These are phyloP conservation scores for Russula earlei DNA, from an alignment of 768 basidiomycete genomes.

Conservation along the genomic window DNA sequence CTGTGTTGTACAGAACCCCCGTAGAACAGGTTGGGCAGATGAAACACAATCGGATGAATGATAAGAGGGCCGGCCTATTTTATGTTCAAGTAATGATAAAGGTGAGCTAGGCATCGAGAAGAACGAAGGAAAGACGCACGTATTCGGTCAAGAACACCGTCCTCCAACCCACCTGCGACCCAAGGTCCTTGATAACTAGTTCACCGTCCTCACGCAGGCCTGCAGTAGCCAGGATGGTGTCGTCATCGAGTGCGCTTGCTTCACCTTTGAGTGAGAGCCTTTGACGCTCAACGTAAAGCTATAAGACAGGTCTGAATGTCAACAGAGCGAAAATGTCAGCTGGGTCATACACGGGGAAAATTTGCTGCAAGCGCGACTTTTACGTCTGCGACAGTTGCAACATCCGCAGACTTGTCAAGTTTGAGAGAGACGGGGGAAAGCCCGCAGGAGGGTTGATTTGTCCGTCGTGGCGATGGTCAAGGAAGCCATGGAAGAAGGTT, in stretches of 20 bases:
- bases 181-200: constrained; percentile 79
- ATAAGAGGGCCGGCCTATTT: constrained; percentile 73
- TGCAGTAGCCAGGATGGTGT: constrained; percentile 46
- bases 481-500: constrained; percentile 32
- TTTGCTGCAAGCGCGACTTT: constrained; percentile 53
- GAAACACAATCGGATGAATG: constrained; percentile 80
- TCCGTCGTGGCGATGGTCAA: constrained; percentile 45
- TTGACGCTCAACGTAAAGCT: constrained; percentile 71
- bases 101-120: too few relatives aligned
- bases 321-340: background rate
- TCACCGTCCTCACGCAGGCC: constrained; percentile 52
- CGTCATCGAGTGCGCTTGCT: constrained; percentile 53
- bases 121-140: constrained; percentile 39
- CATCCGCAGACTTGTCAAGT: constrained; percentile 35
- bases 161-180: constrained; percentile 81
- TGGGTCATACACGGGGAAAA: constrained; percentile 38
- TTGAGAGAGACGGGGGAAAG: constrained; percentile 44
- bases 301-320: background rate
- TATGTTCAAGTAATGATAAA: background rate
- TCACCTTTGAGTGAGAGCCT: constrained; percentile 58
- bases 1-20: constrained; percentile 64
- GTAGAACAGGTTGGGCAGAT: constrained; percentile 62
- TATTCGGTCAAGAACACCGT: constrained; percentile 94
- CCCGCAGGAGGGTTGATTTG: constrained; percentile 37
- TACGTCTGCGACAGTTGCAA: constrained; percentile 56